Evolutionary conservation across 352 stramenopile genomes (phyloP), one percentile per base, ranked within the genome.

Genomic region (Stephanocyclus meneghinianus): DNA sequence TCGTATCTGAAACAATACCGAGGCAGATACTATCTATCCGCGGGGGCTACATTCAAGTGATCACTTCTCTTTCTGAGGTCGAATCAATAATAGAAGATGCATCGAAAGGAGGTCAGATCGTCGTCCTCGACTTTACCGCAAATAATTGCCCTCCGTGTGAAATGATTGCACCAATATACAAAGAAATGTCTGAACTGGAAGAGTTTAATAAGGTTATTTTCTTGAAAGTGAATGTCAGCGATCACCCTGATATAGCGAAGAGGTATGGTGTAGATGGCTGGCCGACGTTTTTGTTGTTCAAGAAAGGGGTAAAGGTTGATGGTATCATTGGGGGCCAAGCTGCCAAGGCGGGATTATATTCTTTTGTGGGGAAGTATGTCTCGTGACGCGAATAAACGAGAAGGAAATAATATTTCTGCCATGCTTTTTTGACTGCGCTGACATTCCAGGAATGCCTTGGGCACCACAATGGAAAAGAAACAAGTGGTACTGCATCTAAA

Each of bases 71-170:
- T 45, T 42, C 55, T 7, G 51, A 80, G 70, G 57, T 80, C 40
- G 11, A 73, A 68, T 26, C 50, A 4, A 67, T 74, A 37, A 60
- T 80, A 50, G 35, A 79, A 15, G 32, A 74, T 35, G 40, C 70
- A 57, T 37, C 62, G 26, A 53, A 57, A 44, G 29, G 57, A 30
- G 15, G 61, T 40, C 50, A 60, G 59, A 29, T 80, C 30, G 35
- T 80, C 35, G 72, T 80, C 2, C 40, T 80, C 8, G 63, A 80
- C 44, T 80, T 80, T 59, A 56, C 72, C n/a, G 32, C 72, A 10
- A 70, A 73, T 11, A 80, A 80, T 66, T 80, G 72, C n/a, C 53
- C 72, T 21, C 72, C 72, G 1, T 80, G 72, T 62, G 64, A 74
- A 69, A 74, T 80, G 72, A 80, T 80, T 50, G 42, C 30, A 48